Conservation (phyloP, 2,329 filamentous ascomycete species). For the Microthyrium microscopicum region DNA sequence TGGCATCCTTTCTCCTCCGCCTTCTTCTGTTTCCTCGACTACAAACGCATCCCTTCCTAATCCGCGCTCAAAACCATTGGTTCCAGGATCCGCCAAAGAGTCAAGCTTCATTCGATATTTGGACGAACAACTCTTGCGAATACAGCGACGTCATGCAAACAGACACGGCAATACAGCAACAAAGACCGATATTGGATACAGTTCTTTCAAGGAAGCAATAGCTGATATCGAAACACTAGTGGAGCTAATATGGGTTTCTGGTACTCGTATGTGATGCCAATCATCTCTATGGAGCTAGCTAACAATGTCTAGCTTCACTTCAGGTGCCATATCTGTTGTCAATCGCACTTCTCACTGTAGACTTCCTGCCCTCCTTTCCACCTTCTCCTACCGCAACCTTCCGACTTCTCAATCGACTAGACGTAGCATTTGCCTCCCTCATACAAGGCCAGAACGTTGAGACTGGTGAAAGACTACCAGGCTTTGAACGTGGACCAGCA, state of each 20-base stretch:
- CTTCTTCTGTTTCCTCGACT: slow-evolving; percentile 26
- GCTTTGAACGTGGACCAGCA: slow-evolving; percentile 44
- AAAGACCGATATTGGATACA: slow-evolving; percentile 28
- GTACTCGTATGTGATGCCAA: slow-evolving; percentile 51
- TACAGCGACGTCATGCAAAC: slow-evolving; percentile 37
- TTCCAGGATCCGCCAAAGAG: slow-evolving; percentile 41
- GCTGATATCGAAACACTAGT: slow-evolving; percentile 58
- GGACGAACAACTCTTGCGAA: slow-evolving; percentile 33
- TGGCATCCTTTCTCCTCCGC: slow-evolving; percentile 26
- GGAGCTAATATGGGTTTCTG: slow-evolving; percentile 72
- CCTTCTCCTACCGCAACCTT: slow-evolving; percentile 54
- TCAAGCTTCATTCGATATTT: slow-evolving; percentile 39
- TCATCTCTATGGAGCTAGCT: background rate
- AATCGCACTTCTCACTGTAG: slow-evolving; percentile 54
- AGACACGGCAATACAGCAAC: slow-evolving; percentile 15
- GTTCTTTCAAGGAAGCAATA: slow-evolving; percentile 51
- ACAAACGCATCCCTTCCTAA: slow-evolving; percentile 30
- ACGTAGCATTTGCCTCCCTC: slow-evolving; percentile 66
- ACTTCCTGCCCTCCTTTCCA: slow-evolving; percentile 57
- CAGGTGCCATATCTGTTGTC: slow-evolving; percentile 74
- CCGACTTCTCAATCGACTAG: slow-evolving; percentile 56
- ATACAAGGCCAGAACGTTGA: slow-evolving; percentile 50
- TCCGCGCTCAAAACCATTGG: slow-evolving; percentile 35
- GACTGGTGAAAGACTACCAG: slow-evolving; percentile 48
- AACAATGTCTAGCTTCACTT: slow-evolving; percentile 41